Percentiles rank a stretch among this genome's conserved stretches.
Evolutionary conservation across 176 grass and related monocot genomes (phyloP).

Genomic region (Zea mays): Zm-B73-REFERENCE-NAM-5.0 NC_050098.1:231598001-231598500

Average conservation of each 20-base stretch:
- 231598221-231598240: constrained; percentile 95
- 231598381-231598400: constrained; percentile 9
- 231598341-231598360: constrained; percentile 35
- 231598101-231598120: constrained; percentile 83
- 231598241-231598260: constrained; percentile 97
- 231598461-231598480: constrained; percentile 90
- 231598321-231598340: constrained; percentile 92
- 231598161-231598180: constrained; percentile 85
- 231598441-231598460: constrained; percentile 98
- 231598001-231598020: background rate
- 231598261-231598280: constrained; percentile 86
- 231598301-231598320: constrained; percentile 94
- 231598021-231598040: constrained; percentile 12
- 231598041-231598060: constrained; percentile 28
- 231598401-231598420: constrained; percentile 8
- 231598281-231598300: constrained; percentile 81
- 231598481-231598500: constrained; percentile 82
- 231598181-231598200: constrained; percentile 96
- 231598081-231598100: constrained; percentile 93
- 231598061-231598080: constrained; percentile 74
- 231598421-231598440: constrained; percentile 89
- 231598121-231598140: constrained; percentile 99
- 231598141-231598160: constrained; percentile 85
- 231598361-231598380: background rate
- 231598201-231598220: constrained; percentile 89